Evolutionary conservation across 352 stramenopile species (phyloP).

Genomic region (Peronospora destructor): DNA sequence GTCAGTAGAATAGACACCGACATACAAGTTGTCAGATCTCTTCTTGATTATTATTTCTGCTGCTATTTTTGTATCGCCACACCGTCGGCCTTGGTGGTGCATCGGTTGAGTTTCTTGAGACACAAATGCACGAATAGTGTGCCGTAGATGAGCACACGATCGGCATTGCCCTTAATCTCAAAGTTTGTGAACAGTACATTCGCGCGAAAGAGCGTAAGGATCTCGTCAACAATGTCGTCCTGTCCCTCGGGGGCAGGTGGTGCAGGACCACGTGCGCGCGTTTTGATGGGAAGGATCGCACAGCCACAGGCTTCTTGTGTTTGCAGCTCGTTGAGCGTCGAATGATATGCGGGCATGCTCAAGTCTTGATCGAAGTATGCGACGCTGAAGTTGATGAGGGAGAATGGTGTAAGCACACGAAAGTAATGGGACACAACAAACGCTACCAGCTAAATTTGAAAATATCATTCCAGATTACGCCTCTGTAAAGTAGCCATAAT

Average conservation of each 20-base stretch:
- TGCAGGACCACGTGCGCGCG: conserved; percentile 78
- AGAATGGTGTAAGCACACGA: too few relatives aligned
- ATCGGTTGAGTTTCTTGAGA: conserved; percentile 87
- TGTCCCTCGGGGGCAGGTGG: conserved; percentile 63
- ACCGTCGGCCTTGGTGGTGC: conserved; percentile 70
- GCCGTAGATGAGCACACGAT: conserved; percentile 91
- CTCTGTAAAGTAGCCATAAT: too few relatives aligned
- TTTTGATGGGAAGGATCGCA: conserved; percentile 87
- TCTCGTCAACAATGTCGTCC: conserved; percentile 91
- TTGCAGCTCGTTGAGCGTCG: conserved; percentile 69
- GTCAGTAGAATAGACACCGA: conserved; percentile 4
- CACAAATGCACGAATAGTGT: conserved; percentile 90
- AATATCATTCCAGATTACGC: too few relatives aligned
- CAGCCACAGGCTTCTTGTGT: conserved; percentile 80
- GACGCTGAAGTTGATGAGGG: too few relatives aligned
- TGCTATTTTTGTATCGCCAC: not conserved
- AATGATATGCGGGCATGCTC: conserved; percentile 90
- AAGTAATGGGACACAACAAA: too few relatives aligned
- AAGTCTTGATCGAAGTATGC: too few relatives aligned
- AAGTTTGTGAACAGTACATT: conserved; percentile 94
- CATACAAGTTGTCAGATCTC: conserved; percentile 4
- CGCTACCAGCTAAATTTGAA: too few relatives aligned
- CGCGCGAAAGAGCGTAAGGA: conserved; percentile 88
- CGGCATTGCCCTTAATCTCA: conserved; percentile 86
- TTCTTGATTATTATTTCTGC: not conserved